Evolutionary conservation across 805 yeast species (phyloP), one percentile per base, ranked within the genome.

Genomic region (Saturnispora sekii): DNA sequence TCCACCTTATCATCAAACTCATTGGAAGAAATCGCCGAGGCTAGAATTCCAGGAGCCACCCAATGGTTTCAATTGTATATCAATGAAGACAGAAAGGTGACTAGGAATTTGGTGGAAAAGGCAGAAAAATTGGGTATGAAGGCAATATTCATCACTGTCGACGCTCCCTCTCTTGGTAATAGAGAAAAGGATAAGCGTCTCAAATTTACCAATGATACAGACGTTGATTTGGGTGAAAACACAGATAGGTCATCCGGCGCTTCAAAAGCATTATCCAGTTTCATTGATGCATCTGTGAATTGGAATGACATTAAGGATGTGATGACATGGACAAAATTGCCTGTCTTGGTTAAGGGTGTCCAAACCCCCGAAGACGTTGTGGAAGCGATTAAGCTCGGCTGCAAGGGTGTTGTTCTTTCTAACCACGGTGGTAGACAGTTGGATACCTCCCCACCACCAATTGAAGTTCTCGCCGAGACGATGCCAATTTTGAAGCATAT

Each of bases 11-110:
- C 97, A 1, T 84, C 95, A 5, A 85, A 88, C 60, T 79, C 95
- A 2, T 73, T 86, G 51, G 93, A 87, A 53, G 97, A 88, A 60
- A 84, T 88, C 49, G 76, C 81, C 3, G 86, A 76, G 47, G 84
- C 81, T 5, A 79, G 82, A 29, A 64, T 64, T 1, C 77, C 74
- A 11, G 70, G 70, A 34, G 96, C 88, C 60, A 70, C 81, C 8
- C 89, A 85, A 59, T 88, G 96, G 96, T 78, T 78, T 61, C 96
- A 88, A 64, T 68, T 88, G 41, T 88, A 88, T 57, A 93, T 88
- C 38, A 84, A 85, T 55, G 67, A 80, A 14, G 89, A 87, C 61
- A 72, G 93, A 43, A 69, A 72, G n/a, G 68, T 79, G 43, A 75
- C 88, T 31, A 67, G 69, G 42, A 64, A 70, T 30, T 68, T 82